Conservation (phyloP, 2,329 filamentous ascomycete species). For the Thelonectria rubi region DNA sequence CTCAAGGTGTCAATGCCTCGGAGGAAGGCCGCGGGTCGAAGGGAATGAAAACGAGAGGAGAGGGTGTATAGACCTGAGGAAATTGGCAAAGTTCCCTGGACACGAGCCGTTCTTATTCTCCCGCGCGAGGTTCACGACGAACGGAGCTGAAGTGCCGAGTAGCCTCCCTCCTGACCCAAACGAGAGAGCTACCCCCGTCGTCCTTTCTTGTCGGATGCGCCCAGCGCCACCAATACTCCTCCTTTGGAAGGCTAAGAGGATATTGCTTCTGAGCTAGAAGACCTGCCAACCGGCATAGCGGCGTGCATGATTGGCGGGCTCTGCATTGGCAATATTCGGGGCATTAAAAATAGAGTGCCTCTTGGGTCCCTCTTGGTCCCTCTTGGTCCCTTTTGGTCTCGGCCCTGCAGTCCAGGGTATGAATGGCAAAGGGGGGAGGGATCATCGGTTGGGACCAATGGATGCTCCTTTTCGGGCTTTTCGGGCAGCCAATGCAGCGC, state of each 20-base stretch:
- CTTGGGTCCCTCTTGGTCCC: too few relatives aligned
- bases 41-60: constrained; percentile 3
- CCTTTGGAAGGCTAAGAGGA: not conserved
- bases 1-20: not conserved
- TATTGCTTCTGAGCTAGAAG: not conserved
- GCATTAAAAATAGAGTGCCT: constrained; percentile 12
- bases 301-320: not conserved
- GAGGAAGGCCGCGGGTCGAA: not conserved
- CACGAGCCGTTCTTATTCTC: constrained; percentile 6
- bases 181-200: not conserved
- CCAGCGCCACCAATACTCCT: not conserved
- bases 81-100: not conserved
- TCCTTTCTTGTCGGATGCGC: not conserved
- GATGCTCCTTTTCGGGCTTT: not conserved
- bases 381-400: too few relatives aligned
- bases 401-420: not conserved
- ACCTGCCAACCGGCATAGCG: not conserved
- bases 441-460: not conserved
- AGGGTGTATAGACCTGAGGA: not conserved
- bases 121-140: not conserved
- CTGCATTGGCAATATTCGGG: not conserved
- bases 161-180: not conserved
- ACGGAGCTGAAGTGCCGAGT: not conserved
- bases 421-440: not conserved
- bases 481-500: not conserved